Base-by-base conservation (phyloP, 257 asterid species). In the Lycium ferocissimum region DNA sequence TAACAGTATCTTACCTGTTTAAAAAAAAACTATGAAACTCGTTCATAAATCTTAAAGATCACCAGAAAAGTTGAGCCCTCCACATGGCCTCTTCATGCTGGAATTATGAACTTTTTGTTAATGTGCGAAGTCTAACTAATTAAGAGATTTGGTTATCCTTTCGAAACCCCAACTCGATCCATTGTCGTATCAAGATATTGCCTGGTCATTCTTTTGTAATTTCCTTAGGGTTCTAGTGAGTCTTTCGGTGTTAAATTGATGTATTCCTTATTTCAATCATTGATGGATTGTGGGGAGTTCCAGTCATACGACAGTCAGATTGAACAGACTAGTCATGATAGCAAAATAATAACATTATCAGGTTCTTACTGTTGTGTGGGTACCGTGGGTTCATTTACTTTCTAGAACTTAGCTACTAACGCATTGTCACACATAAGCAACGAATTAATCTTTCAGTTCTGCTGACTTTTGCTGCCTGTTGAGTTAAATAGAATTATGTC, bases 221-320 rank as follows among this genome's bases (percentile, higher is more conserved):
- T 65, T 53, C 82, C 82, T 78, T 53, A 14, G 47, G 82, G 47
- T 7, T 14, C 82, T 7, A 2, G 49, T 78, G 82, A 53, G 12
- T 53, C 26, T 78, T 53, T 78, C 20, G 1, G 5, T 72, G 80
- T 45, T 72, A 11, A 43, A 10, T 45, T 72, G 11, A 72, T 72
- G 58, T 45, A n/a, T 40, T 70, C 54, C 79, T 45, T 72, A 47
- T 45, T 72, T 72, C 49, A 78, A 9, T 53, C 53, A 33, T 78
- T 54, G 43, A 15, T 78, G 4, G 66, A 78, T 26, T 78, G 63
- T 53, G 53, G 33, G 8, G 63, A 17, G 47, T 53, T 78, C 9
- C 49, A 78, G 61, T 26, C 43, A 35, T 76, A 76, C 81, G 22
- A 76, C 81, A 76, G 81, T 51, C 81, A 26, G 20, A 5, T 66